Conservation (phyloP, 768 basidiomycete species). For the Psilocybe subaeruginosa region DNA sequence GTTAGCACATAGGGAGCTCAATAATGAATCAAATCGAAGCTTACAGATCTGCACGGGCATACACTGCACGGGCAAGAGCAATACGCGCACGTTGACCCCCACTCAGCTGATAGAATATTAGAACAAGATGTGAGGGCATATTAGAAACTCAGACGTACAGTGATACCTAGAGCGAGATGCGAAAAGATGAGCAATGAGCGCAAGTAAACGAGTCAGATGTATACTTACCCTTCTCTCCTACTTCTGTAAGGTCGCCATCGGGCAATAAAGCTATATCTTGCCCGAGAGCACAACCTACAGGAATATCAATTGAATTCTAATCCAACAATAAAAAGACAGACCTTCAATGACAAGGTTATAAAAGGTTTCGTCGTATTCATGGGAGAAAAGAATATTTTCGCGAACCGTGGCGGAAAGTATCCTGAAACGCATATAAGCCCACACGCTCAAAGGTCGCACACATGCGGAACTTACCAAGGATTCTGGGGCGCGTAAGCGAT, state of each 20-base stretch:
- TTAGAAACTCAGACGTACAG: slow-evolving; percentile 38
- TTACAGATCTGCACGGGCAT: slow-evolving; percentile 88
- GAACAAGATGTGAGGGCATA: neutral
- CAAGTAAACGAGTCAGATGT: neutral
- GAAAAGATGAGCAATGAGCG: neutral
- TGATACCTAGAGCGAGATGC: slow-evolving; percentile 45
- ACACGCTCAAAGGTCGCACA: neutral
- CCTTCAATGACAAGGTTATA: slow-evolving; percentile 85
- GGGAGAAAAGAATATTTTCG: slow-evolving; percentile 92
- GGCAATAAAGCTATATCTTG: slow-evolving; percentile 81
- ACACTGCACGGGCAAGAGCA: slow-evolving; percentile 86
- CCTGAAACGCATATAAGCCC: slow-evolving; percentile 40
- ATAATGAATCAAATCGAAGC: slow-evolving; percentile 22
- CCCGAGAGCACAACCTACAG: slow-evolving; percentile 78
- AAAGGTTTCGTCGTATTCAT: slow-evolving; percentile 84
- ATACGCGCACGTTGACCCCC: slow-evolving; percentile 88
- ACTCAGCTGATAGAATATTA: slow-evolving; percentile 50
- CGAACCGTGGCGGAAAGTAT: slow-evolving; percentile 84
- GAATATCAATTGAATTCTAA: neutral
- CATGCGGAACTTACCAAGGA: slow-evolving; percentile 62
- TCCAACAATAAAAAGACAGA: slow-evolving; percentile 23
- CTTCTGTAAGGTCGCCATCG: slow-evolving; percentile 83
- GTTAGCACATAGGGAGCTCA: neutral
- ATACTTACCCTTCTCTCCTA: slow-evolving; percentile 77
- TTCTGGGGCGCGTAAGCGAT: slow-evolving; percentile 87